Percentiles rank a stretch among this genome's conserved stretches.
These are phyloP conservation scores for Globisporangium nagaii DNA, from an alignment of 352 stramenopile species.

Conservation along the genomic window DNA sequence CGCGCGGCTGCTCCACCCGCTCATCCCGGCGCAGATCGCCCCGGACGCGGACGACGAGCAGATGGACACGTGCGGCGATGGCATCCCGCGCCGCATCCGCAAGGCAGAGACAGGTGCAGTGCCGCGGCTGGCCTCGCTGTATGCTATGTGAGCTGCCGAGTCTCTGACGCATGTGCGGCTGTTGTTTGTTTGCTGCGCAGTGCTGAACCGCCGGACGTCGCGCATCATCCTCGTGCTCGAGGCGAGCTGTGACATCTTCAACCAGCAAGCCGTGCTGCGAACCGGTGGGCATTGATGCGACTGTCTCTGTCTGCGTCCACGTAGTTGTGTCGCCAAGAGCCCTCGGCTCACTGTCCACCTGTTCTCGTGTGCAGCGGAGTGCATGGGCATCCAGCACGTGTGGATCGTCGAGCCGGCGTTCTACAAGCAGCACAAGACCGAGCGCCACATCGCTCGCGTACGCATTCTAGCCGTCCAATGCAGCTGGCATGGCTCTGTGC, in stretches of 20 bases:
- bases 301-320: not conserved
- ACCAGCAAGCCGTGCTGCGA: slow-evolving; percentile 29
- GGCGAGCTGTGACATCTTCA: slow-evolving; percentile 30
- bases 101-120: slow-evolving; percentile 29
- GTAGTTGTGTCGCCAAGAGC: not conserved
- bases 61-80: slow-evolving; percentile 13
- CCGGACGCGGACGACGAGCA: slow-evolving; percentile 9
- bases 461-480: too few relatives aligned
- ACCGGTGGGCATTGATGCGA: slow-evolving; percentile 5
- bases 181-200: slow-evolving; percentile 8
- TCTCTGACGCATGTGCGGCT: not conserved
- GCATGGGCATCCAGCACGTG: slow-evolving; percentile 80
- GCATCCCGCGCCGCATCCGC: slow-evolving; percentile 10
- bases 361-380: not conserved
- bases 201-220: slow-evolving; percentile 27
- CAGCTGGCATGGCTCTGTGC: too few relatives aligned
- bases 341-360: not conserved
- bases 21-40: slow-evolving; percentile 22
- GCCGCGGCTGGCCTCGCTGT: too few relatives aligned
- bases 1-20: slow-evolving; percentile 10
- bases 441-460: slow-evolving; percentile 25
- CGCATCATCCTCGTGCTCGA: slow-evolving; percentile 38
- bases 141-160: too few relatives aligned
- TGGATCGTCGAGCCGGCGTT: slow-evolving; percentile 36
- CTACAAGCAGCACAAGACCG: slow-evolving; percentile 25